Percentiles rank a stretch among this genome's conserved stretches.
Conservation (phyloP, 768 basidiomycete species). For the Austroboletus festivus region DNA sequence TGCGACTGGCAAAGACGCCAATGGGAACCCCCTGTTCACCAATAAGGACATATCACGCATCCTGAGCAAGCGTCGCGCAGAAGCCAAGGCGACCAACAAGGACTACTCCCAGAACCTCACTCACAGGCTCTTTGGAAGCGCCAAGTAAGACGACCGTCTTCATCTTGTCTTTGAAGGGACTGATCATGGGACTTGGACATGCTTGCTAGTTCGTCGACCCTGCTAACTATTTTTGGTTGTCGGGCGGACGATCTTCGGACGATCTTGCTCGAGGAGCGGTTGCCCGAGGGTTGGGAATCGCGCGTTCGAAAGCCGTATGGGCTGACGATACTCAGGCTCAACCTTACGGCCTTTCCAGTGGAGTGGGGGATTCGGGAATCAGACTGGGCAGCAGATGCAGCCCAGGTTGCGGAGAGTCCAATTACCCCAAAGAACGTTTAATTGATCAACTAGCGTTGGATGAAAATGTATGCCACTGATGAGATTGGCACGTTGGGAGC, state of each 20-base stretch:
- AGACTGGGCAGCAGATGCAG: constrained; percentile 10
- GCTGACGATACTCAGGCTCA: constrained; percentile 57
- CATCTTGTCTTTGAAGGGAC: neutral
- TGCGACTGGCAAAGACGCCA: constrained; percentile 56
- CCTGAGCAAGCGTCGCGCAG: constrained; percentile 58
- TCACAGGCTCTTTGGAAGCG: constrained; percentile 65
- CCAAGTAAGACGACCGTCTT: constrained; percentile 50
- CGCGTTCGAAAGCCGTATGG: constrained; percentile 52
- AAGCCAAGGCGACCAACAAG: constrained; percentile 52
- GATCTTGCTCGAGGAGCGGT: constrained; percentile 61
- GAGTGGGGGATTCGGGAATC: constrained; percentile 16
- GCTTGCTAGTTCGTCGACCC: constrained; percentile 56
- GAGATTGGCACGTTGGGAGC: too few species aligned
- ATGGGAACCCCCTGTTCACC: constrained; percentile 48
- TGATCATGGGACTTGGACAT: neutral
- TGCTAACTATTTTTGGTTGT: constrained; percentile 70
- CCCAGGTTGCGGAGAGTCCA: neutral
- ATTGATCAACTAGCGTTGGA: too few species aligned
- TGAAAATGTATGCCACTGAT: too few species aligned
- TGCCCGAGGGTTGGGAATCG: constrained; percentile 72
- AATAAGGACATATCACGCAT: constrained; percentile 57
- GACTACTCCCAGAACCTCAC: constrained; percentile 49
- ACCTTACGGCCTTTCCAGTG: constrained; percentile 25
- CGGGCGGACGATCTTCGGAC: constrained; percentile 50
- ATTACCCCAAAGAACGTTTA: too few species aligned